Evolutionary conservation across 345 rosid genomes (phyloP), one percentile per base, ranked within the genome.

Genomic region (Viola odorata): DNA sequence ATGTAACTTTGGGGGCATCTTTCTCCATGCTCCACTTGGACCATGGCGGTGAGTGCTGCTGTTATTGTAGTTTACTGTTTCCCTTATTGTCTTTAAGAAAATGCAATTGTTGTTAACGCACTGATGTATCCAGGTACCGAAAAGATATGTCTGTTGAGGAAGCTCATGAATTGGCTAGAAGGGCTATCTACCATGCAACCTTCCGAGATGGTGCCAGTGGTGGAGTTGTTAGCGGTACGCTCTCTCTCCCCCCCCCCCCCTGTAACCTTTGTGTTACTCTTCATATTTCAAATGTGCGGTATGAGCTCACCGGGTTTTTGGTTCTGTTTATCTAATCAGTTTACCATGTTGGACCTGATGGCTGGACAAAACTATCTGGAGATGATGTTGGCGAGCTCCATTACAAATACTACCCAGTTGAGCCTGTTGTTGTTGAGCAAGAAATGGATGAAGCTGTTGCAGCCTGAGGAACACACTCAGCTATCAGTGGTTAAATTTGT

Each of bases 161-260:
- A 77, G 99, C 99, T 53, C 84, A 89, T 0, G 99, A 95, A 74
- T 75, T 95, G 79, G 99, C 95, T 44, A 80, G 96, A 72, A 85
- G 99, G 73, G 74, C 98, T 67, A 95, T 95, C 70, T 95, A 95
- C 75, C 99, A 91, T 70, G 99, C 99, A 8, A 94, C 99, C 45
- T 95, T 88, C 82, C 84, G 99, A 32, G 99, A 95, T 74, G 99
- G 91, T 55, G 97, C 99, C 71, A 95, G 99, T 79, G 99, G 99
- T 75, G 99, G 99, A 64, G 97, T 95, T 49, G 99, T 95, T 45
- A 95, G 99, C 74, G 98, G 97, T 95, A 84, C 50, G 3, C 32
- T 53, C 57, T 62, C 77, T 68, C 52, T 53, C 67, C 60, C 50
- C 38, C 50, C 54, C 50, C 58, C 49, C 15, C 37, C 52, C 45